These are phyloP conservation scores for Penicillium salamii DNA, from an alignment of 495 filamentous ascomycete species.

Conservation along the genomic window DNA sequence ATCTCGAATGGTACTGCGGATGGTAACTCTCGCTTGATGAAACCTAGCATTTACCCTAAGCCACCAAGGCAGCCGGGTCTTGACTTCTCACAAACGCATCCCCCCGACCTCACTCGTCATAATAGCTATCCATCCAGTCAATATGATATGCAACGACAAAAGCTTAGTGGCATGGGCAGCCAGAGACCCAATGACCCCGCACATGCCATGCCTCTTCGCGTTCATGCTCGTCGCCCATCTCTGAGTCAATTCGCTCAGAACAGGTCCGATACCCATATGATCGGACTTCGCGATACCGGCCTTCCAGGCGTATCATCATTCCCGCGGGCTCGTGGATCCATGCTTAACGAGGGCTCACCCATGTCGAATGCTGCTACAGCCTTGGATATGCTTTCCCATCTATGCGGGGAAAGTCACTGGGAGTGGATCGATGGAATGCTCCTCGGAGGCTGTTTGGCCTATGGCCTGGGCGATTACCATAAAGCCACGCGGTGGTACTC, in stretches of 20 bases:
- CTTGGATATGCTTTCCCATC: constrained; percentile 72
- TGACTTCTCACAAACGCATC: constrained; percentile 36
- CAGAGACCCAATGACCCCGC: constrained; percentile 11
- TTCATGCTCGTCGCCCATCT: constrained; percentile 26
- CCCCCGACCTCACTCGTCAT: constrained; percentile 34
- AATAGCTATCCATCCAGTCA: constrained; percentile 43
- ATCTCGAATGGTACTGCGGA: constrained; percentile 31
- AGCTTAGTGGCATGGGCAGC: constrained; percentile 11
- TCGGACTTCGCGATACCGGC: constrained; percentile 30
- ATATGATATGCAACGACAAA: constrained; percentile 31
- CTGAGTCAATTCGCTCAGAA: constrained; percentile 27
- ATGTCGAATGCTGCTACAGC: constrained; percentile 58
- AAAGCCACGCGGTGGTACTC: constrained; percentile 87
- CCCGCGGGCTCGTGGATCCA: constrained; percentile 34
- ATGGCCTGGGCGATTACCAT: constrained; percentile 84
- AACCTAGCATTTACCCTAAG: constrained; percentile 61
- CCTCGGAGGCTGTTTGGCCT: constrained; percentile 87
- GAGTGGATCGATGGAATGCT: constrained; percentile 95
- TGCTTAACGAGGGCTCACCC: constrained; percentile 35
- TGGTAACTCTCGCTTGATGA: constrained; percentile 39
- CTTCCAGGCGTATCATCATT: constrained; percentile 27
- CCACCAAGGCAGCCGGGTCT: constrained; percentile 53
- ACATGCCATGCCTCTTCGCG: constrained; percentile 9
- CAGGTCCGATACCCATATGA: constrained; percentile 26
- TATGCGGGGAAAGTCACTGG: constrained; percentile 87